Base-by-base conservation (phyloP, 768 basidiomycete genomes). In the Rhodotorula graminis region DNA sequence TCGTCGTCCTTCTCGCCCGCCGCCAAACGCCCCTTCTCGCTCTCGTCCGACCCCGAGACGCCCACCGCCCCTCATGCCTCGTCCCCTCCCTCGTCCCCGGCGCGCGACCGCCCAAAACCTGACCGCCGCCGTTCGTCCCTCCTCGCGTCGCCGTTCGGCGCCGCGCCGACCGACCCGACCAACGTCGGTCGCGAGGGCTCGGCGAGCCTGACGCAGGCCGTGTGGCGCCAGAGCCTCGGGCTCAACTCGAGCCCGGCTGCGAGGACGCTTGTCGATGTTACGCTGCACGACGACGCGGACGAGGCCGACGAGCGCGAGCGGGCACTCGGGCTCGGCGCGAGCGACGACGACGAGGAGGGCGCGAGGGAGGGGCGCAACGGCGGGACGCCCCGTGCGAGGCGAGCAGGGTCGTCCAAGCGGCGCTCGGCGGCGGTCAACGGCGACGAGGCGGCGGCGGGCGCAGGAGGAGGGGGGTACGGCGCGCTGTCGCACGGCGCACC, bases 11-110 rank as follows among this genome's bases (percentile, higher is more conserved):
- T 37, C 31, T 16, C 21, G 1, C 50, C 64, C 18, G 21, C 70
- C 5, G 31, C 66, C n/a, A 27, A 50, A 14, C 62, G 71, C 2
- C 71, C 71, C 16, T 69, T 72, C 59, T 72, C 71, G 19, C 67
- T 72, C 57, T 60, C 63, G 0, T 65, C 66, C 49, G 67, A 68
- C 18, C 71, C 71, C 42, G 71, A 72, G 7, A 68, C 71, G n/a
- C 71, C 71, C 18, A 11, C n/a, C 31, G 19, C 67, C 27, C 9
- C 57, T 11, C 27, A 52, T 23, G n/a, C 64, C 29, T 44, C 65
- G 12, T 29, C 66, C 6, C 46, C 66, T 3, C 21, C 65, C 12
- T 59, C 70, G 0, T 37, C 61, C 47, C 3, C 47, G 3, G n/a
- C 53, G 2, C 1, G 40, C 2, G 27, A 9, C 2, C 53, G 53